Percentiles rank a stretch among this genome's conserved stretches.
Evolutionary conservation across 306 rosid species (phyloP).

Genomic region (Mimosa pudica): DNA sequence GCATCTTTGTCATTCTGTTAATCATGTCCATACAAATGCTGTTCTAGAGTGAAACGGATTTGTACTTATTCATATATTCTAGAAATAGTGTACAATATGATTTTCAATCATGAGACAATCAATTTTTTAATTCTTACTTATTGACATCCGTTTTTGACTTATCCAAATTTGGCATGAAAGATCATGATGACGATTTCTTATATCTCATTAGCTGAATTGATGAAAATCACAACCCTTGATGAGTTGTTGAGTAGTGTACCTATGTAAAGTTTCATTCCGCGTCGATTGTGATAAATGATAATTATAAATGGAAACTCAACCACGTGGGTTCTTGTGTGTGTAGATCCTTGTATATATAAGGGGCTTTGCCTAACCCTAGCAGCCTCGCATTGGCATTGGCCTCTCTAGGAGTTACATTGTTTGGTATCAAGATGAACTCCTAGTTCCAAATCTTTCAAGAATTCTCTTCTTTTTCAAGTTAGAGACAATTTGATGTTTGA

Average conservation of each 20-base stretch:
- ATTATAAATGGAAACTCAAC: constrained; percentile 5
- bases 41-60: constrained; percentile 6
- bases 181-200: constrained; percentile 18
- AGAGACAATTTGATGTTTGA: constrained; percentile 30
- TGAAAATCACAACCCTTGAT: constrained; percentile 30
- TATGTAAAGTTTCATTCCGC: constrained; percentile 13
- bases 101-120: constrained; percentile 28
- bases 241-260: not conserved
- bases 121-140: constrained; percentile 20
- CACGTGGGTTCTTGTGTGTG: not conserved
- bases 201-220: constrained; percentile 11
- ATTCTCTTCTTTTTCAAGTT: constrained; percentile 7
- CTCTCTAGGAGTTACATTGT: constrained; percentile 28
- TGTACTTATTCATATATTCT: constrained; percentile 29
- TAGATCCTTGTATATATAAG: constrained; percentile 12
- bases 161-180: constrained; percentile 22
- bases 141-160: constrained; percentile 17
- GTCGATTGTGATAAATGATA: constrained; percentile 16
- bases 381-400: constrained; percentile 28
- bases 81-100: constrained; percentile 4
- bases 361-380: constrained; percentile 9
- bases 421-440: constrained; percentile 19
- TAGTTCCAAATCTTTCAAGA: constrained; percentile 21
- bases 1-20: not conserved
- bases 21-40: constrained; percentile 25